Conservation (phyloP, 192 early-diverging fungal genomes). For the Backusella australiensis region DNA sequence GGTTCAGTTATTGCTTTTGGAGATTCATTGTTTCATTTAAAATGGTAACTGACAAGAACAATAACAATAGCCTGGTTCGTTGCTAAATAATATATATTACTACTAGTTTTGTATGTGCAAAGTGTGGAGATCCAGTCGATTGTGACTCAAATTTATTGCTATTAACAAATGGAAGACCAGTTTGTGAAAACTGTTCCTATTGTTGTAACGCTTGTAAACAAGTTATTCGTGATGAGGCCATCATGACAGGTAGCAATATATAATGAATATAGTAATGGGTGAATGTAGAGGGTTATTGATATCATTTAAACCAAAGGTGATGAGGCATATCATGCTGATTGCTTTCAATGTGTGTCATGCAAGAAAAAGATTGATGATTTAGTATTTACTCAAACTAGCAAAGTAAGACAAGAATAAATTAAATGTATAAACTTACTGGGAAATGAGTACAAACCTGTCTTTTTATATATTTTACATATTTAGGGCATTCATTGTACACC, state of each 20-base stretch:
- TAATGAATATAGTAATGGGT: not conserved
- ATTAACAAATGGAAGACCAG: constrained; percentile 77
- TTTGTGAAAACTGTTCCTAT: constrained; percentile 82
- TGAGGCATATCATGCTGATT: constrained; percentile 78
- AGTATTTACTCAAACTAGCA: constrained; percentile 78
- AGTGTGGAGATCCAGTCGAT: constrained; percentile 69
- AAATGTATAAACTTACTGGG: not conserved
- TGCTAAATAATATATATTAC: constrained; percentile 12
- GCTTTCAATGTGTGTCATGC: constrained; percentile 76
- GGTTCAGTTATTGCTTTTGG: constrained; percentile 79
- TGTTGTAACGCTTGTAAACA: constrained; percentile 70
- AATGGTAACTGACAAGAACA: constrained; percentile 57
- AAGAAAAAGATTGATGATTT: constrained; percentile 71
- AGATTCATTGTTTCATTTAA: constrained; percentile 78
- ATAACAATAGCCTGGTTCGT: not conserved
- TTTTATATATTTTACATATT: not conserved
- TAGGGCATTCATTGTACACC: constrained; percentile 73
- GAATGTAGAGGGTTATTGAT: not conserved
- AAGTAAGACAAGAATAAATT: constrained; percentile 34
- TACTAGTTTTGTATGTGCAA: constrained; percentile 72
- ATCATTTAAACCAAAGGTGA: constrained; percentile 43
- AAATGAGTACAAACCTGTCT: not conserved
- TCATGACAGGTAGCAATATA: constrained; percentile 64
- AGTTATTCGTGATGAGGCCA: constrained; percentile 79
- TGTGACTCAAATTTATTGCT: constrained; percentile 75